Base-by-base conservation (phyloP, 192 early-diverging fungal species). In the Backusella luteola region DNA sequence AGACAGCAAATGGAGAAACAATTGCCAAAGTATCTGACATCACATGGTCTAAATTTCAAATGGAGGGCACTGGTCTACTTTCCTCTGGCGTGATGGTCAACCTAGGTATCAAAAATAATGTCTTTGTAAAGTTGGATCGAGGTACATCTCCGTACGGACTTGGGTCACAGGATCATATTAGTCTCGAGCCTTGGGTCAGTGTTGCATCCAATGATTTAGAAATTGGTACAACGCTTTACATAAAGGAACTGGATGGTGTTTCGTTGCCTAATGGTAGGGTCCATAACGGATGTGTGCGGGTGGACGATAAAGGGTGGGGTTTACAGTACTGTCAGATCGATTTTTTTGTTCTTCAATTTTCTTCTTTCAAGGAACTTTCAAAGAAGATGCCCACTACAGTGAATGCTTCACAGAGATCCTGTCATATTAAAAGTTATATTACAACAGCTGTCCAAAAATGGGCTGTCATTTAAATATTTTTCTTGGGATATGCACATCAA, bases 261-360 rank as follows among this genome's bases (percentile, higher is more conserved):
- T 29, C 42, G 6, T 41, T 84, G 12, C 79, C 84, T 29, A 77
- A 81, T 29, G 84, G 79, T 15, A 67, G 69, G 41, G 72, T 5
- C 1, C 84, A 85, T 56, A 85, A 85, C 35, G 84, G 84, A 26
- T 85, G 84, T 67, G 76, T 83, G 19, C 67, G 74, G 8, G 81
- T 81, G 0, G 84, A 84, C 67, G 84, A 85, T 70, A 15, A 44
- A 66, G 79, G 83, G 4, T 79, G 75, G 74, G 75, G 73, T 6
- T 76, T 82, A 35, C 26, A 38, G 36, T 53, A 67, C 34, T 82
- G 80, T 71, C 80, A 82, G 68, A 9, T 82, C 3, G 80, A 82
- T 52, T 78, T 78, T 63, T 82, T 78, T 68, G 74, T 77, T 21
- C 34, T 78, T 19, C 68, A 74, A 39, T 79, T 53, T 17, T 46